Evolutionary conservation across 2,329 filamentous ascomycete genomes (phyloP).

Genomic region (Alternaria conjuncta): DNA sequence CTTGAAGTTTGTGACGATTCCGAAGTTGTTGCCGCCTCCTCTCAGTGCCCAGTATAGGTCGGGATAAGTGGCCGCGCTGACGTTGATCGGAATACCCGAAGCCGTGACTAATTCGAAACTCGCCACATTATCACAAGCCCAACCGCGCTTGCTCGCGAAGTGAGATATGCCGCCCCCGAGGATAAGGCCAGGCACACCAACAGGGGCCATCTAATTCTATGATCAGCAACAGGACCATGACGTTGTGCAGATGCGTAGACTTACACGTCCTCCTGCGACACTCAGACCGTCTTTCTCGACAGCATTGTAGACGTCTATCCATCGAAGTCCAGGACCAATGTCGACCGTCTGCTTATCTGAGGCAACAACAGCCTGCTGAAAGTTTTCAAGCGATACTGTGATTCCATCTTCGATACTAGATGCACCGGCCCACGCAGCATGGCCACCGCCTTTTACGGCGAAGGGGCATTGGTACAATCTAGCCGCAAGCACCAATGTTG

Average conservation of each 20-base stretch:
- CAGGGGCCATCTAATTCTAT: slow-evolving; percentile 11
- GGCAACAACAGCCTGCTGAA: slow-evolving; percentile 35
- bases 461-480: slow-evolving; percentile 40
- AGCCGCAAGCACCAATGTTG: slow-evolving; percentile 16
- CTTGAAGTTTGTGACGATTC: slow-evolving; percentile 38
- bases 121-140: slow-evolving; percentile 38
- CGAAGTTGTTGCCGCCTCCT: slow-evolving; percentile 43
- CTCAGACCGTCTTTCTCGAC: slow-evolving; percentile 30
- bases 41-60: slow-evolving; percentile 49
- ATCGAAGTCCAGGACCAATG: slow-evolving; percentile 36
- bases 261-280: slow-evolving; percentile 33
- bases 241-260: neutral
- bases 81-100: slow-evolving; percentile 15
- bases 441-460: slow-evolving; percentile 54
- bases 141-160: slow-evolving; percentile 30
- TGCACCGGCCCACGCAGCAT: slow-evolving; percentile 47
- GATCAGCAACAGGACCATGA: neutral
- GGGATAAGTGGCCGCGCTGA: slow-evolving; percentile 29
- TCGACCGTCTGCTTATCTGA: slow-evolving; percentile 28
- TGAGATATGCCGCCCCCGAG: slow-evolving; percentile 35
- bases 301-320: slow-evolving; percentile 36
- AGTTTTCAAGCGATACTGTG: slow-evolving; percentile 48
- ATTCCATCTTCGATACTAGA: slow-evolving; percentile 53
- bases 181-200: slow-evolving; percentile 38
- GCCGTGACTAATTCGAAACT: slow-evolving; percentile 25